Evolutionary conservation across 305 asterid species (phyloP), one percentile per base, ranked within the genome.

Genomic region (Rubia tinctorum): DNA sequence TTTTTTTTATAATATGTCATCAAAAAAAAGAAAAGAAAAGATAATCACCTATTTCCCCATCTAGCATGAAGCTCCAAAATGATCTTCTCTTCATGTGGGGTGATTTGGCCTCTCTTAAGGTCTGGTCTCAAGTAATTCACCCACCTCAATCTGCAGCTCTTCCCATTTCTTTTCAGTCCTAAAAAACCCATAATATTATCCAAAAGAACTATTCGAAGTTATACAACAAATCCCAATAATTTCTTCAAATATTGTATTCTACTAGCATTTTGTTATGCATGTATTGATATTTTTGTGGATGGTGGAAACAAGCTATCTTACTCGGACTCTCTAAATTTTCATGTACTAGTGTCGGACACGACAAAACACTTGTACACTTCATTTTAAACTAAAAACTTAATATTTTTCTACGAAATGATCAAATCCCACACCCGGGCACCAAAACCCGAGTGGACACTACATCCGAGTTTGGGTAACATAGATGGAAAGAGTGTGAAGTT

Each of bases 71-170:
- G 85, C 71, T 90, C 93, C 44, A 88, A 77, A 71, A 92, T 90
- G 67, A 90, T 53, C 58, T 81, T 87, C 55, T 92, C 96, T 79
- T 92, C 98, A 42, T 87, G 75, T 43, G 97, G 93, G 53, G 97
- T 90, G 40, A 92, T 90, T 76, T 90, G 90, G 2, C 96, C 96
- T 77, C 86, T 89, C 84, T 92, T 92, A 12, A 92, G 83, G 58
- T 88, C 97, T 15, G 98, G 98, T 85, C 95, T 89, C 86, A 92
- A 67, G 82, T 92, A 92, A 78, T 92, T 92, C 71, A 92, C 97
- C 98, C 98, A 92, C 85, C 98, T 89, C 75, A 92, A 72, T 77
- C 98, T 85, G 72, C 98, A 92, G 56, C 98, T 92, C 65, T 92
- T 92, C 14, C 97, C 98, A 79, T 86, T 92, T 75, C 98, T 89